Evolutionary conservation across 345 rosid species (phyloP).

Genomic region (Dipteronia dyeriana): DNA sequence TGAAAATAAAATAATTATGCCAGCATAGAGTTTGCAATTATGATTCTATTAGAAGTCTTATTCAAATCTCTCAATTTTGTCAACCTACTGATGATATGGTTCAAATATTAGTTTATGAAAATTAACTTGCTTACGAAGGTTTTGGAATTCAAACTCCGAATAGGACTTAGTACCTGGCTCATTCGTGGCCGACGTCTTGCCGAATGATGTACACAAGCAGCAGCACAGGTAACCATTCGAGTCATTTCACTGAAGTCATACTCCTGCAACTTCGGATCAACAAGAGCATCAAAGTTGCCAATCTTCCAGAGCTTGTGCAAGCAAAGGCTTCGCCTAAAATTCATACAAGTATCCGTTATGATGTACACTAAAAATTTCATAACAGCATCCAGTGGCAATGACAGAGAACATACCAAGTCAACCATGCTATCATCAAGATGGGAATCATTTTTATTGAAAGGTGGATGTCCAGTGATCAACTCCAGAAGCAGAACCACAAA

Average conservation of each 20-base stretch:
- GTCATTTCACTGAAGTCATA: conserved; percentile 56
- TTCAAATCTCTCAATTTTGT: background rate
- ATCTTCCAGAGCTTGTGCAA: conserved; percentile 53
- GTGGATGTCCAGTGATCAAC: conserved; percentile 78
- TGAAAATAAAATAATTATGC: conserved; percentile 13
- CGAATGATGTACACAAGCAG: conserved; percentile 77
- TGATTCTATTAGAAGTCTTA: background rate
- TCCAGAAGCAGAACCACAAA: conserved; percentile 88
- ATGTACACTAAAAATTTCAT: background rate
- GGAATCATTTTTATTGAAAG: conserved; percentile 51
- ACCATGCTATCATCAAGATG: conserved; percentile 76
- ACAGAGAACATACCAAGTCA: conserved; percentile 67
- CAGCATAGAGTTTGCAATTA: background rate
- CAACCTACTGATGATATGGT: background rate
- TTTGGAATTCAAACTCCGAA: background rate
- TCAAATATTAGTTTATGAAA: background rate
- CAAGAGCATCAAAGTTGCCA: conserved; percentile 50
- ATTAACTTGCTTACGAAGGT: background rate
- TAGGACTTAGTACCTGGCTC: conserved; percentile 65
- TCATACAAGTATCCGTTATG: conserved; percentile 21
- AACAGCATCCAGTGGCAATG: background rate
- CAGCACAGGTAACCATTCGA: conserved; percentile 78
- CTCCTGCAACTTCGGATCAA: conserved; percentile 56
- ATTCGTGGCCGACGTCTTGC: conserved; percentile 71
- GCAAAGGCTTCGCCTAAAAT: conserved; percentile 75